These are phyloP conservation scores for Selaginella tamariscina DNA, from an alignment of 75 land plant species.

Conservation along the genomic window DNA sequence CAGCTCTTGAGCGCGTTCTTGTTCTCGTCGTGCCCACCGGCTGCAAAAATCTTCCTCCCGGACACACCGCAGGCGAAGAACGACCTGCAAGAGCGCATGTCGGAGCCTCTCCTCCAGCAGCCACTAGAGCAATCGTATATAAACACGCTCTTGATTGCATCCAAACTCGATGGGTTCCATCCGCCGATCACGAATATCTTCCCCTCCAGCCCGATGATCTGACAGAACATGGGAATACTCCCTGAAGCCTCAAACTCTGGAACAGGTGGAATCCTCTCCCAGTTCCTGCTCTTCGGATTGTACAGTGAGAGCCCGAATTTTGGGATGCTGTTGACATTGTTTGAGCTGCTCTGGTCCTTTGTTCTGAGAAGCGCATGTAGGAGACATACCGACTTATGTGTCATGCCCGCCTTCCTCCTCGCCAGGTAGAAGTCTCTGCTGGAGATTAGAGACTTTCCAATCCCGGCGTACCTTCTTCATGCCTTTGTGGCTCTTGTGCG, in stretches of 20 bases:
- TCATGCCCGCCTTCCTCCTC: conserved; percentile 13
- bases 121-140: not conserved
- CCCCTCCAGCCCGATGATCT: not conserved
- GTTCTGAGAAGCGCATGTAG: conserved; percentile 12
- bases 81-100: not conserved
- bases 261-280: not conserved
- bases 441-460: conserved; percentile 26
- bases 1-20: conserved; percentile 56
- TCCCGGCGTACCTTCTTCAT: conserved; percentile 24
- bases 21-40: conserved; percentile 63
- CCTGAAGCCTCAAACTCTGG: not conserved
- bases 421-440: conserved; percentile 15
- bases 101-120: not conserved
- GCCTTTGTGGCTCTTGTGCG: conserved; percentile 12
- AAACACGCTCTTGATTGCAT: not conserved
- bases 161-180: not conserved
- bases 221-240: not conserved
- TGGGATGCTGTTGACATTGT: not conserved
- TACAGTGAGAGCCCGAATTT: not conserved
- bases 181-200: not conserved
- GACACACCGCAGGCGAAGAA: not conserved
- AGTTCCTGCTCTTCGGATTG: not conserved
- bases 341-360: not conserved
- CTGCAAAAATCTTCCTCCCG: conserved; percentile 23
- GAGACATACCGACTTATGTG: conserved; percentile 10